Evolutionary conservation across 176 grass and related monocot genomes (phyloP).

Genomic region (Carex myosuroides): DNA sequence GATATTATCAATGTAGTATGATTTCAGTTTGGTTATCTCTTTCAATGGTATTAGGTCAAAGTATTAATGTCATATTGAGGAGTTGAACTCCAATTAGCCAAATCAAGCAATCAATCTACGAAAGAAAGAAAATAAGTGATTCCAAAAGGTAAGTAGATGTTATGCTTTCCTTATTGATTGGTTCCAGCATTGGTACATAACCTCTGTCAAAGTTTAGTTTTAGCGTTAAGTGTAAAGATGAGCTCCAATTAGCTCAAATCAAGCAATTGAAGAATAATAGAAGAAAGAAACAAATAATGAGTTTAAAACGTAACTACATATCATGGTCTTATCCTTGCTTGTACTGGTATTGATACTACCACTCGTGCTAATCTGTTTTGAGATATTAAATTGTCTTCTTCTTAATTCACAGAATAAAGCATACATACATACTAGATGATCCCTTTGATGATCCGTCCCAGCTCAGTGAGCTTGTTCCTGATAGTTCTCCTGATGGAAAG

Average conservation of each 20-base stretch:
- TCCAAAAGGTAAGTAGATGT: not conserved
- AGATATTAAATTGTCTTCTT: not conserved
- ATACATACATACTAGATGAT: conserved; percentile 94
- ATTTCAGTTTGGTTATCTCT: not conserved
- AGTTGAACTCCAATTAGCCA: not conserved
- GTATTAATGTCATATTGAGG: not conserved
- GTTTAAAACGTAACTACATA: not conserved
- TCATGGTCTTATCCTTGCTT: not conserved
- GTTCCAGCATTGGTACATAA: not conserved
- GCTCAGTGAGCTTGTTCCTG: conserved; percentile 77
- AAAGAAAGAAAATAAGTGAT: not conserved
- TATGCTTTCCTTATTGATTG: not conserved
- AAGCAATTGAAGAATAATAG: not conserved
- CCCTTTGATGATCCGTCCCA: conserved; percentile 92
- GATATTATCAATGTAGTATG: not conserved
- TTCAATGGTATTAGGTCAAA: conserved; percentile 4
- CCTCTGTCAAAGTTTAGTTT: not conserved
- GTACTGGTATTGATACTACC: not conserved
- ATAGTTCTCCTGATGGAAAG: conserved; percentile 78
- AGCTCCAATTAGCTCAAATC: not conserved
- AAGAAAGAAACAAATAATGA: not conserved
- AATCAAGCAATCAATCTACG: not conserved
- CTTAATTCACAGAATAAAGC: conserved; percentile 68
- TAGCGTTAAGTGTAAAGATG: not conserved
- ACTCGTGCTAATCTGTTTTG: not conserved